Base-by-base conservation (phyloP, 2,329 filamentous ascomycete species). In the Curvularia sp. region DNA sequence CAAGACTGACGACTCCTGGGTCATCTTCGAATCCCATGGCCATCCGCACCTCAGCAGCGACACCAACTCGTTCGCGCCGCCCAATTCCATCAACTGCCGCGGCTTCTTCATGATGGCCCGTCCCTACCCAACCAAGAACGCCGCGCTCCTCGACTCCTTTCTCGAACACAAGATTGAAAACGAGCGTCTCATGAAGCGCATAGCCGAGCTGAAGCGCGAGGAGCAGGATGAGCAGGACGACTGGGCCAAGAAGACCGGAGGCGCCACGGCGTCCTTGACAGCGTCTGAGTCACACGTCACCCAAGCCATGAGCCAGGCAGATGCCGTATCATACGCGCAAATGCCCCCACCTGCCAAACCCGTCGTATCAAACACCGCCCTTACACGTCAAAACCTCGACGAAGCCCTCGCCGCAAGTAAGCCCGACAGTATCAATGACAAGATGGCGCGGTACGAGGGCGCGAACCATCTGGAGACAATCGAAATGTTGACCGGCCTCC, bases 121-220 rank as follows among this genome's bases (percentile, higher is more conserved):
- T 19, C 91, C 91, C 1, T 97, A 97, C 75, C 93, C 92, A 5
- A 96, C 91, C 28, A 93, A 91, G 78, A 96, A 94, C 72, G 89
- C 92, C 1, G 86, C 86, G 3, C 83, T 97, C 10, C 83, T 97
- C 19, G 93, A 98, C 78, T 96, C 93, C 0, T 97, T 97, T 70
- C 82, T 98, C 27, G 94, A 98, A 75, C 93, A 97, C 80, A 97
- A 97, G 78, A 94, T 97, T 53, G 94, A 97, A 76, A 97, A 97
- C 70, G 93, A 97, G 79, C 87, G 93, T 4, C 79, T 98, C 48
- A 88, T 87, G 70, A 90, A 92, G 68, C 87, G 92, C 42, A 96
- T 98, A 61, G 88, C 89, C 18, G 92, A 96, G 77, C 81, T 97
- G 53, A 91, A 91, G 66, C 85, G 86, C 60, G 94, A 97, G 76